phyloP scores from a whole-genome alignment of 495 filamentous ascomycete species.

The Copromyces sp. region DNA sequence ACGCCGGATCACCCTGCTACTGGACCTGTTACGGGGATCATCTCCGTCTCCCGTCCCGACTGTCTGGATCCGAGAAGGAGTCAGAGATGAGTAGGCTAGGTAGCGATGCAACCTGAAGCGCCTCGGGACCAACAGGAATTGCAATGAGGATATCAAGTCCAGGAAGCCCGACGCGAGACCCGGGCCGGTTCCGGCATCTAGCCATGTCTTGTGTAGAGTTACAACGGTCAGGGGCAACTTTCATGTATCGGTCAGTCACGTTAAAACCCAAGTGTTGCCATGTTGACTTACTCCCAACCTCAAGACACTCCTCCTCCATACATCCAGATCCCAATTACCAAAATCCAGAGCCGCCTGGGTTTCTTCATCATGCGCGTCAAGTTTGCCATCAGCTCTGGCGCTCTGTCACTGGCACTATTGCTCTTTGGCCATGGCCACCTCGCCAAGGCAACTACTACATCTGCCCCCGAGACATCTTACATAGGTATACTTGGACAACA shows the following conservation, averaged over 20 bases:
- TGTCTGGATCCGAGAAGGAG: background rate
- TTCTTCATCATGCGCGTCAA: background rate
- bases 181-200: too few relatives aligned
- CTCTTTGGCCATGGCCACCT: background rate
- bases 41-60: background rate
- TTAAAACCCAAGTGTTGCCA: too few relatives aligned
- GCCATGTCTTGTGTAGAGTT: too few relatives aligned
- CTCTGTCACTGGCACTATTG: background rate
- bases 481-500: background rate
- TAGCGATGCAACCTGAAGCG: background rate
- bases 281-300: background rate
- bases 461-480: too few relatives aligned
- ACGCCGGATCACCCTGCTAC: too few relatives aligned
- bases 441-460: background rate
- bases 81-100: too few relatives aligned
- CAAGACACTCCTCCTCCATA: too few relatives aligned
- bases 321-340: too few relatives aligned
- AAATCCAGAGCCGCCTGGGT: background rate
- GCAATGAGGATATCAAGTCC: too few relatives aligned
- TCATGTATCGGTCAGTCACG: background rate
- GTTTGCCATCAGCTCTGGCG: background rate
- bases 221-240: too few relatives aligned
- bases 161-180: too few relatives aligned
- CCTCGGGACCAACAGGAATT: background rate
- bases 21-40: too few relatives aligned